Conservation (phyloP, 441 rosid genomes). For the Pelargonium fulgidum region DNA sequence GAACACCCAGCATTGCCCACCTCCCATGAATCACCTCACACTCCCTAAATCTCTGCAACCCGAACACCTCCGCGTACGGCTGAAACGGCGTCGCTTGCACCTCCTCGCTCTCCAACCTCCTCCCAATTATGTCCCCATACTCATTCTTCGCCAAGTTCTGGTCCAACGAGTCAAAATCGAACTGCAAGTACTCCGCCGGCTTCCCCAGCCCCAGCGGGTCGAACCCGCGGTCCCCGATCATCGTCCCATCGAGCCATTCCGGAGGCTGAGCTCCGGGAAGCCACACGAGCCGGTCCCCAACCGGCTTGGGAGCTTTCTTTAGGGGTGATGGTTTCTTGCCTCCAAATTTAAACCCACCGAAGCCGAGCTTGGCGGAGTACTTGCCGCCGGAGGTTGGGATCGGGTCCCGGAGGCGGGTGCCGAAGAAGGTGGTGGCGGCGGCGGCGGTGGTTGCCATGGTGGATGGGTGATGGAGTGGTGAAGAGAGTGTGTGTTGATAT, state of each 20-base stretch:
- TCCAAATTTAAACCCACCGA: conserved; percentile 20
- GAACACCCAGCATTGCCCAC: conserved; percentile 87
- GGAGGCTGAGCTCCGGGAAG: conserved; percentile 30
- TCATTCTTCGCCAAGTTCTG: conserved; percentile 1
- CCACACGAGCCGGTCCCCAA: conserved; percentile 54
- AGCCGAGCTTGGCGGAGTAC: conserved; percentile 47
- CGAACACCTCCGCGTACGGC: conserved; percentile 80
- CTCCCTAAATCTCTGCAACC: conserved; percentile 77
- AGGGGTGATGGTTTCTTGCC: conserved; percentile 33
- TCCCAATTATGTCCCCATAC: conserved; percentile 52
- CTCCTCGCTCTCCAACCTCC: conserved; percentile 39
- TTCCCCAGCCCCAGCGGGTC: neutral
- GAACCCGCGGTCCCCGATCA: conserved; percentile 4
- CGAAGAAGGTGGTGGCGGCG: conserved; percentile 45
- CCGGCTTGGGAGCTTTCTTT: conserved; percentile 24
- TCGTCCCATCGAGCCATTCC: neutral
- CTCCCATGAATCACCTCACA: conserved; percentile 82
- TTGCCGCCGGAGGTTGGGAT: conserved; percentile 25
- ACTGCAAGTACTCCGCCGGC: neutral
- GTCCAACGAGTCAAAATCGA: neutral
- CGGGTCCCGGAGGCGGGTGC: conserved; percentile 31
- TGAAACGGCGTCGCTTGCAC: conserved; percentile 72
- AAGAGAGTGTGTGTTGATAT: neutral
- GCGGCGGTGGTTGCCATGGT: conserved; percentile 34
- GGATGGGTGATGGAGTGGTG: neutral